Evolutionary conservation across 345 rosid species (phyloP).

Genomic region (Gynandropsis gynandra): DNA sequence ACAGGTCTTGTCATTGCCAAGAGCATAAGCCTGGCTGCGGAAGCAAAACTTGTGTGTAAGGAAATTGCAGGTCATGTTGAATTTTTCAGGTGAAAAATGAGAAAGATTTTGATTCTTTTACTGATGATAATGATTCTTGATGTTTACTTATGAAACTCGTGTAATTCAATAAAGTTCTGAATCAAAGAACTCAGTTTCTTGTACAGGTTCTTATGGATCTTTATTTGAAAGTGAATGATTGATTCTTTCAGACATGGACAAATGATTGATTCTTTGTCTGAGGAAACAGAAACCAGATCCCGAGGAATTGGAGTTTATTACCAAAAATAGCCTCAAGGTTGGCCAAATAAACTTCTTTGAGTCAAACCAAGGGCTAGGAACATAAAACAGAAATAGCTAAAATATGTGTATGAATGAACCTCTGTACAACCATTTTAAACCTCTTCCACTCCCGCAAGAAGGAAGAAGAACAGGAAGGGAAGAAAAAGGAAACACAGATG

Average conservation of each 20-base stretch:
- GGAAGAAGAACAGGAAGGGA: not conserved
- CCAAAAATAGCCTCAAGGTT: conserved; percentile 14
- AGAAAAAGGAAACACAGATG: conserved; percentile 15
- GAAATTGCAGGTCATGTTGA: conserved; percentile 85
- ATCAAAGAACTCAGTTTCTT: no score
- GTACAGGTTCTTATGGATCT: no score
- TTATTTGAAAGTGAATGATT: no score
- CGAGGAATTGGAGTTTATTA: conserved; percentile 17
- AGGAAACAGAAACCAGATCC: conserved; percentile 12
- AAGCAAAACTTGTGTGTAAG: conserved; percentile 56
- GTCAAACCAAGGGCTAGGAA: conserved; percentile 3
- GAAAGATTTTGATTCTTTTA: not conserved
- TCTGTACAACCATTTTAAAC: conserved; percentile 6
- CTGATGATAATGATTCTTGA: no score
- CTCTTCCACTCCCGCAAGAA: conserved; percentile 9
- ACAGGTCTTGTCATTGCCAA: conserved; percentile 58
- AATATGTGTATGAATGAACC: conserved; percentile 1
- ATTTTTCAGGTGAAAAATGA: conserved; percentile 51
- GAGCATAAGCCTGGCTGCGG: conserved; percentile 60
- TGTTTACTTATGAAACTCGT: no score
- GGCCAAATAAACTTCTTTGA: not conserved
- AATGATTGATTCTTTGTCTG: conserved; percentile 4
- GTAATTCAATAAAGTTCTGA: no score
- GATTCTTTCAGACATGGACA: not conserved
- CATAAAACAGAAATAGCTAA: conserved; percentile 7